Evolutionary conservation across 202 grass and related monocot genomes (phyloP).

Genomic region (Bolboschoenoplectus hybrid): DNA sequence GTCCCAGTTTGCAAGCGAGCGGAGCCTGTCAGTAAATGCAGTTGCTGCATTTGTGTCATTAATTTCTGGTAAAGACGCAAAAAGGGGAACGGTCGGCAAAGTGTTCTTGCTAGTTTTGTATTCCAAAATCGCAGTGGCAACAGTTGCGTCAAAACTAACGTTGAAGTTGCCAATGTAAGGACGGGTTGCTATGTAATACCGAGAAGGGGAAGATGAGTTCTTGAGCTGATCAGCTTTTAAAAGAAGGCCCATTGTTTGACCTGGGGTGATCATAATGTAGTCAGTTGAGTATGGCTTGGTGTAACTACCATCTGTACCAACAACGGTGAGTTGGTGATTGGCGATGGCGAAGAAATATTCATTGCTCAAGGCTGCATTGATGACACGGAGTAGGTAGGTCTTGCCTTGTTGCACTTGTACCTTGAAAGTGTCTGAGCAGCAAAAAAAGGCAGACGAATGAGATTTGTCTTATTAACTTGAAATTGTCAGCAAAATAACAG

Average conservation of each 20-base stretch:
- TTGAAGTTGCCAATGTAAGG: constrained; percentile 9
- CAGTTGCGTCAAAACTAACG: constrained; percentile 8
- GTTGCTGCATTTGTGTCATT: constrained; percentile 44
- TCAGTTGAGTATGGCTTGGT: constrained; percentile 71
- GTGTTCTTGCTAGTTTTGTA: constrained; percentile 34
- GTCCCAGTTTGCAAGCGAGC: constrained; percentile 45
- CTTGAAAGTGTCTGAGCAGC: constrained; percentile 43
- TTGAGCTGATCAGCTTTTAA: constrained; percentile 44
- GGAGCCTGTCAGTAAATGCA: constrained; percentile 42
- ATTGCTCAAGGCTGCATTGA: constrained; percentile 63
- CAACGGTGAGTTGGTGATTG: constrained; percentile 61
- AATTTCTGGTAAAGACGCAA: constrained; percentile 41
- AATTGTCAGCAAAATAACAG: not conserved
- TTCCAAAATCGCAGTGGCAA: constrained; percentile 54
- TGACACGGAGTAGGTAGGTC: constrained; percentile 63
- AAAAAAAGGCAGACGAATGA: not conserved
- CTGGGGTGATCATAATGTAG: constrained; percentile 56
- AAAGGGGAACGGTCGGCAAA: not conserved
- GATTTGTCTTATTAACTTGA: not conserved
- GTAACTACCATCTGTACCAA: constrained; percentile 66
- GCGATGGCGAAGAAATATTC: constrained; percentile 67
- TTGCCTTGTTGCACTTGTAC: constrained; percentile 50
- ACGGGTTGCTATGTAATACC: constrained; percentile 57
- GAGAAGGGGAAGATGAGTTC: constrained; percentile 26
- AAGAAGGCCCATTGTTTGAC: constrained; percentile 64